Percentiles rank a stretch among this genome's conserved stretches.
Evolutionary conservation across 2,329 filamentous ascomycete species (phyloP).

Genomic region (Cucurbitaria berberidis): DNA sequence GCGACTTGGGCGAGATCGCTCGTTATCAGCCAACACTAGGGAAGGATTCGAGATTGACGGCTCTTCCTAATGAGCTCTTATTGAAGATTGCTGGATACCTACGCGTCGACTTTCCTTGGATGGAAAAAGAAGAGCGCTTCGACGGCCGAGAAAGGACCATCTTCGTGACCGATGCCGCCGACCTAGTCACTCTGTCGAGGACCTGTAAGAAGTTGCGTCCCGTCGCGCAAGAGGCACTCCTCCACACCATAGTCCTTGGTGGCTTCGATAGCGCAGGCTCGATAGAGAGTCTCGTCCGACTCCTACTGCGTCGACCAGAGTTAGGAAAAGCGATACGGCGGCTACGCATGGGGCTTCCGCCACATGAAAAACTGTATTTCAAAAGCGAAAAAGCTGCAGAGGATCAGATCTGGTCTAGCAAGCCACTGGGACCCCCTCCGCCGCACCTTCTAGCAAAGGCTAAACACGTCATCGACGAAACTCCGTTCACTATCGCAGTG

Average conservation of each 20-base stretch:
- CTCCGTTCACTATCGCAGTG: neutral
- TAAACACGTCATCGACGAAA: neutral
- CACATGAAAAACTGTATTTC: neutral
- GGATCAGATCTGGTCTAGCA: neutral
- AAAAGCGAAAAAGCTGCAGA: neutral
- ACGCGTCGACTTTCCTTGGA: neutral
- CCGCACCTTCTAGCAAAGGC: neutral
- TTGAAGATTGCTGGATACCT: conserved; percentile 2
- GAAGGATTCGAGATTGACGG: neutral
- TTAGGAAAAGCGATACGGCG: neutral
- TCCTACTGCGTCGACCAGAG: neutral
- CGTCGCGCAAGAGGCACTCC: conserved; percentile 7
- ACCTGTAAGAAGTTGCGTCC: conserved; percentile 7
- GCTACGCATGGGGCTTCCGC: conserved; percentile 2
- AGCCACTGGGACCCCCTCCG: neutral
- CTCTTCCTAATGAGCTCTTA: neutral
- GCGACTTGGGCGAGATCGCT: neutral
- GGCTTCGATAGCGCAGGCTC: conserved; percentile 2
- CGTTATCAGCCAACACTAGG: neutral
- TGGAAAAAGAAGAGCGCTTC: conserved; percentile 1
- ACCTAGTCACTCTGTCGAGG: neutral
- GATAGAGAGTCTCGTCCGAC: conserved; percentile 1
- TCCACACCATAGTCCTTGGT: conserved; percentile 13
- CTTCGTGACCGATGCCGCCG: neutral
- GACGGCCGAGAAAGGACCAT: conserved; percentile 1